Evolutionary conservation across 2,329 filamentous ascomycete species (phyloP), one percentile per base, ranked within the genome.

Genomic region (Fonsecaea monophora): DNA sequence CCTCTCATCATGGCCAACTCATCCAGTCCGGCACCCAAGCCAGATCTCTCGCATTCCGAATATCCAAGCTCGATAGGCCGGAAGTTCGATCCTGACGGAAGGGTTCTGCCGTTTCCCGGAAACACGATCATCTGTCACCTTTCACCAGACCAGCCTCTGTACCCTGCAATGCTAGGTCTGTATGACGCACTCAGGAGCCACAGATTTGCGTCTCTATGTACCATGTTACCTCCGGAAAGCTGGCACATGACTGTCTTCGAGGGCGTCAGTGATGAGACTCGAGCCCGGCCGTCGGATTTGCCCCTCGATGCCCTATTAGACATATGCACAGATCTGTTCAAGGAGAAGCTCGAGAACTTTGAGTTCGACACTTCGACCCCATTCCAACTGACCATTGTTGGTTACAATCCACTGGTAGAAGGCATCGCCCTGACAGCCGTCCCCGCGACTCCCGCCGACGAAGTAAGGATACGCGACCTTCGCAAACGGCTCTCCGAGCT

Each of bases 231-330:
- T 6, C 45, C 45, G 18, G 7, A 50, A 50, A 50, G 45, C 45
- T 50, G 45, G 45, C 45, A 50, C 18, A 50, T 50, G 45, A 50
- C 45, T 25, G 21, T 50, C 45, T 50, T 50, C 12, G 45, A 50
- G 25, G 45, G 45, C 21, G 45, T 50, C 12, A 50, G 18, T 10
- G 45, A 50, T 50, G 18, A 50, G 45, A 50, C 10, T 50, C 45
- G 45, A 3, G 45, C 12, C 18, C 30, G 45, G 45, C 45, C 45
- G 18, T 18, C 45, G 12, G 45, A 50, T 25, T 50, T 50, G 45
- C 45, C 45, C 10, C 45, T 50, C 45, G 18, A 50, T 25, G 45
- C 45, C 8, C n/a, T 18, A 2, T n/a, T 50, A 18, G 18, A 12
- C 9, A 21, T 12, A 10, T 50, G 45, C 45, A 50, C 45, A 25